phyloP scores from a whole-genome alignment of 495 filamentous ascomycete genomes.

The Annulohypoxylon moriforme region DNA sequence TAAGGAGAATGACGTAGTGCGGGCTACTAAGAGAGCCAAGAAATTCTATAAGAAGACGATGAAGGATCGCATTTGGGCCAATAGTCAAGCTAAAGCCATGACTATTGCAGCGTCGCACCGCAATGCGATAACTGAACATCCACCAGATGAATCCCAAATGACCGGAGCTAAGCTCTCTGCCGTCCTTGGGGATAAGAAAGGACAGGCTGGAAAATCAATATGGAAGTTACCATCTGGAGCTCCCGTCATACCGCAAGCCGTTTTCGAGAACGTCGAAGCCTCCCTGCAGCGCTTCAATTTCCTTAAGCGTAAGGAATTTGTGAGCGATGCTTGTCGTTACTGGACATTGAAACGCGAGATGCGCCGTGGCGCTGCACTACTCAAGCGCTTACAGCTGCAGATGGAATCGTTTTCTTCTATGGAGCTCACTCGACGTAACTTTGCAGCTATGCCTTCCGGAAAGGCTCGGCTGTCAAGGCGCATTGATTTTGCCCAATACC shows the following conservation, averaged over 20 bases:
- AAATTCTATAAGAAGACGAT: constrained; percentile 89
- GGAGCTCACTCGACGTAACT: constrained; percentile 94
- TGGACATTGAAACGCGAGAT: constrained; percentile 98
- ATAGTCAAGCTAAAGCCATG: constrained; percentile 87
- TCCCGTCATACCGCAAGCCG: constrained; percentile 87
- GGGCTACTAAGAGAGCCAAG: constrained; percentile 62
- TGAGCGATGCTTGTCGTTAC: constrained; percentile 92
- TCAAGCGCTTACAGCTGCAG: constrained; percentile 92
- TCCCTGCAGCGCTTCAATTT: constrained; percentile 83
- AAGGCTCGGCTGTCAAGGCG: constrained; percentile 79
- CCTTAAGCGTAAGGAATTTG: constrained; percentile 88
- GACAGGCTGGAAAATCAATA: constrained; percentile 71
- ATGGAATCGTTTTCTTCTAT: constrained; percentile 95
- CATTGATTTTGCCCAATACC: constrained; percentile 84
- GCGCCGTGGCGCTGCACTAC: constrained; percentile 85
- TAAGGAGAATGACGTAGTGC: constrained; percentile 78
- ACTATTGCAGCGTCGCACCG: constrained; percentile 75
- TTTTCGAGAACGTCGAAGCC: constrained; percentile 82
- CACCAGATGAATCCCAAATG: constrained; percentile 66
- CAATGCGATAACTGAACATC: constrained; percentile 67
- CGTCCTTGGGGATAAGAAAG: constrained; percentile 76
- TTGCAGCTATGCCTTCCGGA: constrained; percentile 86
- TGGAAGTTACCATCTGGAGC: constrained; percentile 97
- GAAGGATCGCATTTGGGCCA: constrained; percentile 88
- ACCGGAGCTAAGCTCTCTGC: constrained; percentile 65